Evolutionary conservation across 2,329 filamentous ascomycete species (phyloP).

Genomic region (Fusarium newnesense): DNA sequence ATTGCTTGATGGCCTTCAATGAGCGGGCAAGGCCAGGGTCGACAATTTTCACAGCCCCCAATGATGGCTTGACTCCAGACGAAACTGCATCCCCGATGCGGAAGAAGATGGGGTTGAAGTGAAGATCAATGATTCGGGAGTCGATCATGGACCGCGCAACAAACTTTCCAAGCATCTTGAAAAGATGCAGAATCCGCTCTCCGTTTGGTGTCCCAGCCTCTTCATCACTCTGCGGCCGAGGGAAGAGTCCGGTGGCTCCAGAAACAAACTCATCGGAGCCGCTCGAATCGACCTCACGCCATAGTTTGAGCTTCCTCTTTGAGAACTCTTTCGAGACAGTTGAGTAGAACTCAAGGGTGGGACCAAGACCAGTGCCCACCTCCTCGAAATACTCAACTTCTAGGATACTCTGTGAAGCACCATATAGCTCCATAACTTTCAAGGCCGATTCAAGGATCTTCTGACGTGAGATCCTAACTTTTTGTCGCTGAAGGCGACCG

Average conservation of each 20-base stretch:
- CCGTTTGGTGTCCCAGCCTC: slow-evolving; percentile 80
- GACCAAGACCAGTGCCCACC: slow-evolving; percentile 93
- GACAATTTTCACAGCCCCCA: slow-evolving; percentile 89
- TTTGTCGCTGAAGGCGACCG: slow-evolving; percentile 91
- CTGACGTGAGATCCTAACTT: slow-evolving; percentile 95
- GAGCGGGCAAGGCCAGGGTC: slow-evolving; percentile 89
- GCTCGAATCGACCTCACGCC: slow-evolving; percentile 87
- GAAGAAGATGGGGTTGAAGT: slow-evolving; percentile 98
- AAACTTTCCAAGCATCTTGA: slow-evolving; percentile 95
- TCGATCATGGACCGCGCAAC: slow-evolving; percentile 98
- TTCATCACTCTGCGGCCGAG: slow-evolving; percentile 85
- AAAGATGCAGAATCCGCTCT: slow-evolving; percentile 88
- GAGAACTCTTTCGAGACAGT: slow-evolving; percentile 97
- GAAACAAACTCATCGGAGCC: slow-evolving; percentile 84
- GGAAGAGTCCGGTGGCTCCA: slow-evolving; percentile 86
- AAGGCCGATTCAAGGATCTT: slow-evolving; percentile 96
- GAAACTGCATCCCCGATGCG: slow-evolving; percentile 80
- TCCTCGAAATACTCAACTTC: slow-evolving; percentile 99
- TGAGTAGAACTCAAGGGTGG: slow-evolving; percentile 97
- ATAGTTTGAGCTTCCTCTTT: slow-evolving; percentile 96
- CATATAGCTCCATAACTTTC: slow-evolving; percentile 99
- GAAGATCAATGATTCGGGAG: slow-evolving; percentile 96
- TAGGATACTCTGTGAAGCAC: slow-evolving; percentile 92
- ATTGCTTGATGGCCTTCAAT: slow-evolving; percentile 86
- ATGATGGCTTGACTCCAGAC: slow-evolving; percentile 76